These are phyloP conservation scores for Camelina sativa DNA, from an alignment of 345 rosid species.

Conservation along the genomic window DNA sequence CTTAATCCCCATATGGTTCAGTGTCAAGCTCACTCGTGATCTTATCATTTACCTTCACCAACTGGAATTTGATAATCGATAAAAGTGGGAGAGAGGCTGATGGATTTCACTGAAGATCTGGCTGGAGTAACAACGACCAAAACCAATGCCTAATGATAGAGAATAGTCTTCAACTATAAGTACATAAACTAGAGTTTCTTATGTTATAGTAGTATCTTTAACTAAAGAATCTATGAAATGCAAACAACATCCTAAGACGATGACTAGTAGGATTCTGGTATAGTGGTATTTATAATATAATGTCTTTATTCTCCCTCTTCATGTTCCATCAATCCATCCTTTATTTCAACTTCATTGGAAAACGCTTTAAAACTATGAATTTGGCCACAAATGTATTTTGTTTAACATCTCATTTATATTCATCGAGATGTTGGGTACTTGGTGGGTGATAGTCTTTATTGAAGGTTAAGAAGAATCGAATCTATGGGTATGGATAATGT, in stretches of 20 bases:
- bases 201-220: neutral
- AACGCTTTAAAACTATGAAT: no score
- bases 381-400: neutral
- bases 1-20: slow-evolving; percentile 11
- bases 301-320: no score
- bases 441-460: neutral
- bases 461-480: neutral
- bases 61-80: slow-evolving; percentile 18
- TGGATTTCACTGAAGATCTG: slow-evolving; percentile 14
- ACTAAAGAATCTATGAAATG: slow-evolving; percentile 7
- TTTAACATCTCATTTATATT: neutral
- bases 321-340: no score
- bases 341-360: no score
- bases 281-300: no score
- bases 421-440: no score
- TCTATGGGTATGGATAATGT: neutral
- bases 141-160: neutral
- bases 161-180: neutral
- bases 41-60: slow-evolving; percentile 27
- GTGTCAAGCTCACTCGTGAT: slow-evolving; percentile 17
- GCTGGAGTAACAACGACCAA: neutral
- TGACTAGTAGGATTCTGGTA: neutral
- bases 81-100: slow-evolving; percentile 27
- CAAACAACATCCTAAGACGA: neutral
- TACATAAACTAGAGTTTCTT: neutral